A percentile compares a stretch with the other conserved stretches of the same genome.
Evolutionary conservation across 805 yeast species (phyloP).

Genomic region (Yarrowia alimentaria): DNA sequence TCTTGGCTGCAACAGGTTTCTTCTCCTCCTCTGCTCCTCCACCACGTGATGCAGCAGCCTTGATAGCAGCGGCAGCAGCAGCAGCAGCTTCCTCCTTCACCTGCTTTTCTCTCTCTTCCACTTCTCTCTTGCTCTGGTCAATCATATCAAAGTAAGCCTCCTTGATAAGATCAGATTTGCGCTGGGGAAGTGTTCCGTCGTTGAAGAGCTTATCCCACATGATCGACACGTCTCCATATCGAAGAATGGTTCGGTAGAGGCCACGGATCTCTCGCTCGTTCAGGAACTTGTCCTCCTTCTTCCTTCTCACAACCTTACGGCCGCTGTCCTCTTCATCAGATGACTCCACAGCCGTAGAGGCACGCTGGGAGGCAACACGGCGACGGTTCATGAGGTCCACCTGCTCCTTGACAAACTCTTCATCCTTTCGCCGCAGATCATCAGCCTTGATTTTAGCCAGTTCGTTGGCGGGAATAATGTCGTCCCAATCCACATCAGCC

Average conservation of each 20-base stretch:
- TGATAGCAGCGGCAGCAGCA: slow-evolving; percentile 39
- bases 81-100: slow-evolving; percentile 37
- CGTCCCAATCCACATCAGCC: slow-evolving; percentile 99
- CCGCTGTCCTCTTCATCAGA: slow-evolving; percentile 45
- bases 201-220: slow-evolving; percentile 83
- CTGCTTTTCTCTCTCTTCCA: slow-evolving; percentile 50
- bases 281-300: slow-evolving; percentile 47
- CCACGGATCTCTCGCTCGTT: slow-evolving; percentile 86
- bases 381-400: slow-evolving; percentile 82
- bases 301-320: slow-evolving; percentile 38
- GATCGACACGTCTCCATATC: slow-evolving; percentile 70
- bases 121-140: slow-evolving; percentile 57
- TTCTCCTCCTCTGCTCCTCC: slow-evolving; percentile 42
- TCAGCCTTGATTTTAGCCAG: slow-evolving; percentile 83
- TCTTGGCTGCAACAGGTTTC: slow-evolving; percentile 74
- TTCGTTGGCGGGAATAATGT: slow-evolving; percentile 94
- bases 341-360: slow-evolving; percentile 45
- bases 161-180: slow-evolving; percentile 74
- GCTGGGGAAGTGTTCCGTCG: slow-evolving; percentile 84
- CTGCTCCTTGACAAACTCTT: slow-evolving; percentile 82
- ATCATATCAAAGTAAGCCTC: slow-evolving; percentile 73
- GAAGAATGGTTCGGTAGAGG: slow-evolving; percentile 75
- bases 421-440: slow-evolving; percentile 82
- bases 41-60: slow-evolving; percentile 39
- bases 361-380: slow-evolving; percentile 49